A percentile compares a stretch with the other conserved stretches of the same genome.
phyloP scores from a whole-genome alignment of 1,284 basidiomycete genomes.

The Apiotrichum domesticum region DNA sequence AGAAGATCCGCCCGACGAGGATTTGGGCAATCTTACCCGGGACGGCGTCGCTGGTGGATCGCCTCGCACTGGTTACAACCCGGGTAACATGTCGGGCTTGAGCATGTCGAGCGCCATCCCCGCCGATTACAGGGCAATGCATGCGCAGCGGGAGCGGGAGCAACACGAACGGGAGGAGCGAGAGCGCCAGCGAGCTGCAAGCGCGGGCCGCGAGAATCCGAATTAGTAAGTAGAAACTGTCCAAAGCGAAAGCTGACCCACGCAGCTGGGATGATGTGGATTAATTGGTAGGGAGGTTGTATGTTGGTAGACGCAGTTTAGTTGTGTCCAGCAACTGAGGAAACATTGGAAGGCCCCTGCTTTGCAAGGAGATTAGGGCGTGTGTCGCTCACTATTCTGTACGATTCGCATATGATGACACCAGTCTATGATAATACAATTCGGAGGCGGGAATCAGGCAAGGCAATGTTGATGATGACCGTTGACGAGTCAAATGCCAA shows the following conservation, averaged over 20 bases:
- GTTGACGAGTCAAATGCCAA: no score
- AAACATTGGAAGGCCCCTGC: no score
- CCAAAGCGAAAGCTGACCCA: background rate
- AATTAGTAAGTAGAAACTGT: background rate
- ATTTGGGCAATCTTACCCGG: background rate
- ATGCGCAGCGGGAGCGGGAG: conserved; percentile 28
- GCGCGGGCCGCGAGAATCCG: background rate
- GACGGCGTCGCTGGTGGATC: background rate
- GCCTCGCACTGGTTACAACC: background rate
- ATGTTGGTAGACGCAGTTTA: no score
- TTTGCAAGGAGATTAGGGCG: no score
- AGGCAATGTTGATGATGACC: background rate
- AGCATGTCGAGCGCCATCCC: conserved; percentile 28
- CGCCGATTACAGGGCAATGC: conserved; percentile 32
- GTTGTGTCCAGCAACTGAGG: no score
- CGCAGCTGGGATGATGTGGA: conserved; percentile 15
- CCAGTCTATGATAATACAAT: conserved; percentile 5
- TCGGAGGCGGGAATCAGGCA: background rate
- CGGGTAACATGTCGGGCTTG: background rate
- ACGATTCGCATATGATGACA: background rate
- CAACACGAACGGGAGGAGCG: conserved; percentile 13
- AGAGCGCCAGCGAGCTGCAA: background rate
- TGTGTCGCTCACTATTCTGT: no score
- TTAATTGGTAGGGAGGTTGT: background rate
- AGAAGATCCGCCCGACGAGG: conserved; percentile 3